These are phyloP conservation scores for Cytospora chrysosperma DNA, from an alignment of 2,329 filamentous ascomycete genomes.

Conservation along the genomic window DNA sequence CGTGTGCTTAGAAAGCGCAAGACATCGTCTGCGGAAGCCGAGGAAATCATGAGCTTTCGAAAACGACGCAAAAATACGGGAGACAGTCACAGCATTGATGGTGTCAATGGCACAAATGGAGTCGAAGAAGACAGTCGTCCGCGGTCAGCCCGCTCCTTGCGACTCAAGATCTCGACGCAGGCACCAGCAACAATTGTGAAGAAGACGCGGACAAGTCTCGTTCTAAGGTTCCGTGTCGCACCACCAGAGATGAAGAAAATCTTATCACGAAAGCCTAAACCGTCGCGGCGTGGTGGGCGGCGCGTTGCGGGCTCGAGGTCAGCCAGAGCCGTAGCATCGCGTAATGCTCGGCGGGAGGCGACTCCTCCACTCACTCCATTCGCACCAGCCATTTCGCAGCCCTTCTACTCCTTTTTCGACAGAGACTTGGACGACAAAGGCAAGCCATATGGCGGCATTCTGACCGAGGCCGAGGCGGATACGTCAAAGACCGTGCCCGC, in stretches of 20 bases:
- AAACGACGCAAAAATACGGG: constrained; percentile 53
- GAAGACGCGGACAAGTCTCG: constrained; percentile 43
- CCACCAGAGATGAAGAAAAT: constrained; percentile 60
- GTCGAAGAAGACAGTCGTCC: constrained; percentile 37
- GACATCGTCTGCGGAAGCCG: constrained; percentile 67
- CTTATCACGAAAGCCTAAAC: constrained; percentile 56
- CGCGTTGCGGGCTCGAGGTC: constrained; percentile 36
- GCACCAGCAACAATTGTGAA: constrained; percentile 43
- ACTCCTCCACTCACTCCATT: constrained; percentile 34
- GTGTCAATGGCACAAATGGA: constrained; percentile 26
- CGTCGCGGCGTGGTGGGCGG: constrained; percentile 44
- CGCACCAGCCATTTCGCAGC: constrained; percentile 55
- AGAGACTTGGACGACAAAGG: constrained; percentile 89
- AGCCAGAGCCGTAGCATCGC: constrained; percentile 33
- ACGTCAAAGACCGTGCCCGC: constrained; percentile 85
- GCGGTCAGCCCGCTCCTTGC: constrained; percentile 56
- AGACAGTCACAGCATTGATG: constrained; percentile 41
- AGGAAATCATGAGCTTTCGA: constrained; percentile 54
- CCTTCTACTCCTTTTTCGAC: constrained; percentile 86
- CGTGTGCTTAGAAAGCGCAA: constrained; percentile 82
- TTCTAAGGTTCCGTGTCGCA: constrained; percentile 60
- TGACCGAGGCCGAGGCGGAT: constrained; percentile 85
- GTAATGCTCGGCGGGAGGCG: constrained; percentile 39
- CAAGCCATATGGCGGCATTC: constrained; percentile 92
- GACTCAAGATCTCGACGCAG: constrained; percentile 48